A percentile compares a stretch with the other conserved stretches of the same genome.
phyloP scores from a whole-genome alignment of 129 eudicot species.

The Saposhnikovia divaricata region DNA sequence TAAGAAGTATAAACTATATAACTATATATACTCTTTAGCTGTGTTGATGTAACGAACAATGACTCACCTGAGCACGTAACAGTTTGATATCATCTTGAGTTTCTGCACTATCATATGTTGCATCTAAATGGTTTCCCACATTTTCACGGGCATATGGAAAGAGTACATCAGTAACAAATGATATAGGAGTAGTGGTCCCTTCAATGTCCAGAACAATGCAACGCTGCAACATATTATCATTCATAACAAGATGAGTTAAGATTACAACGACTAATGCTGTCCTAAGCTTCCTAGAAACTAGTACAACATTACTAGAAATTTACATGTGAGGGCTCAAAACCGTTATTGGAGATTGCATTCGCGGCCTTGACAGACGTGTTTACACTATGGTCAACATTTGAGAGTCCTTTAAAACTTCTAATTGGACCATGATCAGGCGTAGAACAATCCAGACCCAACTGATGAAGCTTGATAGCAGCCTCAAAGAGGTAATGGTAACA shows the following conservation, averaged over 20 bases:
- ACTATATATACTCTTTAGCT: neutral
- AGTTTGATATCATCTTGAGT: constrained; percentile 83
- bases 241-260: neutral
- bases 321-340: constrained; percentile 29
- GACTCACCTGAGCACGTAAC: constrained; percentile 67
- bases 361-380: constrained; percentile 38
- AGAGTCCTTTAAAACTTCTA: constrained; percentile 23
- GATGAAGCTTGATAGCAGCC: constrained; percentile 96
- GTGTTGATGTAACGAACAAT: neutral
- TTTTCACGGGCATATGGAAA: constrained; percentile 91
- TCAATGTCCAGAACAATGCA: constrained; percentile 96
- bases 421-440: constrained; percentile 90
- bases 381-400: constrained; percentile 19
- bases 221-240: constrained; percentile 36
- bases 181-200: constrained; percentile 95
- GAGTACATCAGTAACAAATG: constrained; percentile 91
- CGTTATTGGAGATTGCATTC: constrained; percentile 13
- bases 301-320: constrained; percentile 8
- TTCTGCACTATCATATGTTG: constrained; percentile 64
- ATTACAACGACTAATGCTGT: constrained; percentile 1
- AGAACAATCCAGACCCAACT: constrained; percentile 87
- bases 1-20: neutral
- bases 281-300: neutral
- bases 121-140: constrained; percentile 75
- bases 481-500: constrained; percentile 96